phyloP scores from a whole-genome alignment of 2,329 filamentous ascomycete species.

The Paraphaeosphaeria sporulosa region DNA sequence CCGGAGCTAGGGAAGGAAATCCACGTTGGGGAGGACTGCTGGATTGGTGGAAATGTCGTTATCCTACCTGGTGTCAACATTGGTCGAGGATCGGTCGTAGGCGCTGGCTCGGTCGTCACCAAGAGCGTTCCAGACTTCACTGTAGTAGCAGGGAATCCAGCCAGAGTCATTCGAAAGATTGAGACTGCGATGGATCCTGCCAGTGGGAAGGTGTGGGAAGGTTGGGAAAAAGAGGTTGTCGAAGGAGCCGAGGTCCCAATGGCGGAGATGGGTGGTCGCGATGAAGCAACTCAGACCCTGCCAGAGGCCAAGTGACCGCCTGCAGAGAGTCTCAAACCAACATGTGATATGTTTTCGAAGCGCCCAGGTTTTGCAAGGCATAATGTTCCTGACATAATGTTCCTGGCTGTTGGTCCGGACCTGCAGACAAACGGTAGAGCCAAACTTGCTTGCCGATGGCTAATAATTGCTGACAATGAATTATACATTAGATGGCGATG shows the following conservation, averaged over 20 bases:
- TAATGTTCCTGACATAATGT: constrained; percentile 1
- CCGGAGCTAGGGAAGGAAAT: constrained; percentile 80
- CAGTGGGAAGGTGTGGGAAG: constrained; percentile 25
- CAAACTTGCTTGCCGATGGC: too few species aligned
- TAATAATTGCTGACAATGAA: neutral
- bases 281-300: constrained; percentile 56
- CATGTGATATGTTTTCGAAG: neutral
- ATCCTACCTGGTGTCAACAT: constrained; percentile 81
- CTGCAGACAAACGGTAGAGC: neutral
- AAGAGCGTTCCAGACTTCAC: constrained; percentile 74
- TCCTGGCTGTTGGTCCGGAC: neutral
- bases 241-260: constrained; percentile 82
- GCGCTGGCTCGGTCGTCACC: constrained; percentile 84
- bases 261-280: constrained; percentile 72
- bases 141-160: constrained; percentile 73
- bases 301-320: constrained; percentile 7
- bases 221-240: constrained; percentile 76
- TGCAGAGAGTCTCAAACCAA: constrained; percentile 10
- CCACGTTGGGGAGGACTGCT: constrained; percentile 73
- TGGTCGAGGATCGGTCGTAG: constrained; percentile 75
- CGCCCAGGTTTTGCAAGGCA: constrained; percentile 2
- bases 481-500: too few species aligned
- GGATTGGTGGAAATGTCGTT: constrained; percentile 59
- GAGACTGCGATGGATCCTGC: constrained; percentile 43
- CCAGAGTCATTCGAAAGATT: constrained; percentile 64